A percentile compares a stretch with the other conserved stretches of the same genome.
Conservation (phyloP, 768 basidiomycete species). For the Boletus rubroflammeus region DNA sequence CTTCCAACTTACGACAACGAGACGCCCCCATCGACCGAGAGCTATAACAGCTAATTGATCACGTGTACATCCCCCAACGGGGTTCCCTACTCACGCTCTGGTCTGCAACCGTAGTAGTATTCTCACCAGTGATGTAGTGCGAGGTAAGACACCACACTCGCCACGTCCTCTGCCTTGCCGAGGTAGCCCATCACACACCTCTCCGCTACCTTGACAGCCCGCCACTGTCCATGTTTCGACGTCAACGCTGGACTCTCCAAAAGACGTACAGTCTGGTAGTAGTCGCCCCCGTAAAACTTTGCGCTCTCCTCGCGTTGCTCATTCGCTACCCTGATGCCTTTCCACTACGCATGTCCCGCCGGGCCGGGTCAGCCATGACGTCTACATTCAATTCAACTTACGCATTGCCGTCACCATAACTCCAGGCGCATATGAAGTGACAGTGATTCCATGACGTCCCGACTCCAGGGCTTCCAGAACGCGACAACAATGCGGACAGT, state of each 20-base stretch:
- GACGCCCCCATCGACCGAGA: constrained; percentile 13
- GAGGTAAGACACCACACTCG: constrained; percentile 30
- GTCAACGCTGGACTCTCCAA: background rate
- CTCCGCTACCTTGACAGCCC: background rate
- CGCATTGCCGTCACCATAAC: constrained; percentile 26
- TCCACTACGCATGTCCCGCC: constrained; percentile 1
- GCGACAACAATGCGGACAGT: constrained; percentile 9
- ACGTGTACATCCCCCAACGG: background rate
- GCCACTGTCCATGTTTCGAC: background rate
- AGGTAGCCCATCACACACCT: constrained; percentile 6
- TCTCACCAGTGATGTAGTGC: constrained; percentile 30
- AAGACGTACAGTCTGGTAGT: constrained; percentile 1
- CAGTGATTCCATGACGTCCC: constrained; percentile 23
- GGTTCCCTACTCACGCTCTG: background rate
- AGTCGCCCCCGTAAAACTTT: background rate
- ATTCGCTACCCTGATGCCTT: background rate
- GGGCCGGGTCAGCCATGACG: background rate
- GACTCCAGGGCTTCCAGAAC: constrained; percentile 25
- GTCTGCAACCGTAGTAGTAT: too few species aligned
- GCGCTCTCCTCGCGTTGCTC: background rate
- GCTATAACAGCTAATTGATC: background rate
- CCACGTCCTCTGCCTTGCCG: constrained; percentile 20
- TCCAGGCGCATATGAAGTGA: constrained; percentile 30
- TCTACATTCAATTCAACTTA: constrained; percentile 4
- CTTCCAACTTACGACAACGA: constrained; percentile 10